Evolutionary conservation across 192 early-diverging fungal genomes (phyloP).

Genomic region (Coemansia sp.): DNA sequence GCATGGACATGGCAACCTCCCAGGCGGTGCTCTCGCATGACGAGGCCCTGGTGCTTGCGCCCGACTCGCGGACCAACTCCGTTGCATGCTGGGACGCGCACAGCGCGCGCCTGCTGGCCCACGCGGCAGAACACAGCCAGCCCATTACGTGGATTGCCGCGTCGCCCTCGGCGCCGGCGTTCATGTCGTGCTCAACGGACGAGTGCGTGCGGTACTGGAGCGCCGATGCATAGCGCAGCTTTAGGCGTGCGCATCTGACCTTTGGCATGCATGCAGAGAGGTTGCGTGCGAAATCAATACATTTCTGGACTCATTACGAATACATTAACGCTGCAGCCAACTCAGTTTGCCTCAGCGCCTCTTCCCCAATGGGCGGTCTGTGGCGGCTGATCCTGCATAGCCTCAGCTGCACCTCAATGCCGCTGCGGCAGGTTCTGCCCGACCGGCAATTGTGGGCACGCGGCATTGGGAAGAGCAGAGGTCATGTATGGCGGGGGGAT

Average conservation of each 20-base stretch:
- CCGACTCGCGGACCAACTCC: slow-evolving; percentile 62
- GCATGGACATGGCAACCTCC: slow-evolving; percentile 31
- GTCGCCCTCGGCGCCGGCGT: slow-evolving; percentile 27
- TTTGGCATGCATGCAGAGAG: too few species aligned
- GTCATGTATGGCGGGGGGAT: too few species aligned
- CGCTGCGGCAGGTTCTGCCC: neutral
- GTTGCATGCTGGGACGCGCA: slow-evolving; percentile 72
- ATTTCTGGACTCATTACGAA: neutral
- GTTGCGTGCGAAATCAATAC: slow-evolving; percentile 4
- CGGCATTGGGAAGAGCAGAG: too few species aligned
- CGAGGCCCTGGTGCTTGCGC: slow-evolving; percentile 67
- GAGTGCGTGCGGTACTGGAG: slow-evolving; percentile 44
- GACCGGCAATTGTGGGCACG: neutral
- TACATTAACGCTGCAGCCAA: neutral
- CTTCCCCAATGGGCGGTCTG: neutral
- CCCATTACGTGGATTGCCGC: slow-evolving; percentile 33
- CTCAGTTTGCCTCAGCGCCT: neutral
- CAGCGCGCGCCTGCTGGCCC: slow-evolving; percentile 57
- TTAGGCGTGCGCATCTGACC: neutral
- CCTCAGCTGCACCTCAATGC: slow-evolving; percentile 1
- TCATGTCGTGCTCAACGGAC: slow-evolving; percentile 47
- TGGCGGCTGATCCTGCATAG: slow-evolving; percentile 7
- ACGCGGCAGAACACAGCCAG: slow-evolving; percentile 21
- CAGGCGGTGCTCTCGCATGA: slow-evolving; percentile 63
- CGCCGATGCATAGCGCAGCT: slow-evolving; percentile 5